Evolutionary conservation across 1,284 basidiomycete species (phyloP).

Genomic region (Melampsora larici-populina): DNA sequence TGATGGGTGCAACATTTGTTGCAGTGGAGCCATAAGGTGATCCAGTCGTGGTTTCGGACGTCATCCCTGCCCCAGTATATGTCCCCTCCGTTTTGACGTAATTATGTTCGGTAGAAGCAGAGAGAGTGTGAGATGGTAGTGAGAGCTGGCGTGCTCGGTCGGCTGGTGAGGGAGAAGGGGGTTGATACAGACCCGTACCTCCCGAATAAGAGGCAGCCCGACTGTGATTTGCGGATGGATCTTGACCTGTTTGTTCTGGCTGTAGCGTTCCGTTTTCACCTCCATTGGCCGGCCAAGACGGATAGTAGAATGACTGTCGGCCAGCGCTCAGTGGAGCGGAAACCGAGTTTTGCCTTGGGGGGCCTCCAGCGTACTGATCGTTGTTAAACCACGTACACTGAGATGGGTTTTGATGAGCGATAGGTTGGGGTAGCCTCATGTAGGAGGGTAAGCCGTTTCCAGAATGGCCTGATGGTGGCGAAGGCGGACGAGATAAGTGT

Average conservation of each 20-base stretch:
- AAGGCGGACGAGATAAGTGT: slow-evolving; percentile 15
- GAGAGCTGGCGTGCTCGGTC: slow-evolving; percentile 35
- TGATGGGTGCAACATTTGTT: too few relatives aligned
- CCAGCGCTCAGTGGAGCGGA: slow-evolving; percentile 16
- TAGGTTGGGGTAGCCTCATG: slow-evolving; percentile 23
- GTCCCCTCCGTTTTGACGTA: too few relatives aligned
- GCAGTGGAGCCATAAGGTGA: too few relatives aligned
- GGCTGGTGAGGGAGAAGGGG: slow-evolving; percentile 14
- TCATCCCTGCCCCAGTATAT: too few relatives aligned
- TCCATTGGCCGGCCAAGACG: slow-evolving; percentile 22
- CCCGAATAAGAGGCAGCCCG: slow-evolving; percentile 35
- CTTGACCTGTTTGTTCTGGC: neutral
- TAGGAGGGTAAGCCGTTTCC: slow-evolving; percentile 16
- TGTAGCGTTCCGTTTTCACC: slow-evolving; percentile 6
- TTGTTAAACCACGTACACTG: slow-evolving; percentile 28
- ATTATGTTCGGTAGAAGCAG: neutral
- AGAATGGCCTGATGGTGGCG: neutral
- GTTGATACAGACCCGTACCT: slow-evolving; percentile 18
- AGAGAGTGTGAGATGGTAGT: slow-evolving; percentile 29
- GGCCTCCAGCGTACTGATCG: slow-evolving; percentile 7
- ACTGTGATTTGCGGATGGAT: slow-evolving; percentile 3
- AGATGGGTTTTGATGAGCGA: slow-evolving; percentile 1
- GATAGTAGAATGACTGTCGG: slow-evolving; percentile 20
- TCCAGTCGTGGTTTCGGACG: too few relatives aligned
- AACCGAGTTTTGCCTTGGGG: neutral